Evolutionary conservation across 2,329 filamentous ascomycete genomes (phyloP).

Genomic region (Plenodomus tracheiphilus): DNA sequence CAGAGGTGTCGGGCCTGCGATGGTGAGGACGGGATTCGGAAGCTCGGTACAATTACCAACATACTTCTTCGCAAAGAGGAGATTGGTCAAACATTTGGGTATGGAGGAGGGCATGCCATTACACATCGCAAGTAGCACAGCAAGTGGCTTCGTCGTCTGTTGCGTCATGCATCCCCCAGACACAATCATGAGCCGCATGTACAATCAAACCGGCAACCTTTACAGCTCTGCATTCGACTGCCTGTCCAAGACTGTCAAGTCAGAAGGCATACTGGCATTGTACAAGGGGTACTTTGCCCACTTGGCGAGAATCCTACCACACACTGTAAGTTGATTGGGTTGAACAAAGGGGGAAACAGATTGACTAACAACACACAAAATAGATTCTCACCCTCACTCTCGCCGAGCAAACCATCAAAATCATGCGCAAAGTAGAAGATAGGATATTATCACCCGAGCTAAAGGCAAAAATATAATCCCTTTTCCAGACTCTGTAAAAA

Average conservation of each 20-base stretch:
- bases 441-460: conserved; percentile 54
- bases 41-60: conserved; percentile 95
- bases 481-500: too few relatives aligned
- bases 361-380: not conserved
- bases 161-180: conserved; percentile 99
- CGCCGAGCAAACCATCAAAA: conserved; percentile 95
- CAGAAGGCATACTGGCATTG: conserved; percentile 87
- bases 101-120: conserved; percentile 90
- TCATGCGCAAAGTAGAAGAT: conserved; percentile 78
- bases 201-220: conserved; percentile 98
- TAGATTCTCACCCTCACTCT: conserved; percentile 85
- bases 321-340: conserved; percentile 63
- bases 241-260: conserved; percentile 84
- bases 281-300: conserved; percentile 99
- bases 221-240: conserved; percentile 94
- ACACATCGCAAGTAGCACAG: conserved; percentile 85
- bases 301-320: conserved; percentile 88
- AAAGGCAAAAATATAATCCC: conserved; percentile 54
- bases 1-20: conserved; percentile 86
- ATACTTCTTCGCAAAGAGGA: conserved; percentile 95
- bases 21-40: conserved; percentile 94
- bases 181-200: conserved; percentile 97
- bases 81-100: conserved; percentile 77
- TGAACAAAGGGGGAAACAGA: not conserved
- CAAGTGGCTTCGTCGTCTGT: conserved; percentile 94